Evolutionary conservation across 2,329 filamentous ascomycete species (phyloP).

Genomic region (Arthrinium puccinioides): DNA sequence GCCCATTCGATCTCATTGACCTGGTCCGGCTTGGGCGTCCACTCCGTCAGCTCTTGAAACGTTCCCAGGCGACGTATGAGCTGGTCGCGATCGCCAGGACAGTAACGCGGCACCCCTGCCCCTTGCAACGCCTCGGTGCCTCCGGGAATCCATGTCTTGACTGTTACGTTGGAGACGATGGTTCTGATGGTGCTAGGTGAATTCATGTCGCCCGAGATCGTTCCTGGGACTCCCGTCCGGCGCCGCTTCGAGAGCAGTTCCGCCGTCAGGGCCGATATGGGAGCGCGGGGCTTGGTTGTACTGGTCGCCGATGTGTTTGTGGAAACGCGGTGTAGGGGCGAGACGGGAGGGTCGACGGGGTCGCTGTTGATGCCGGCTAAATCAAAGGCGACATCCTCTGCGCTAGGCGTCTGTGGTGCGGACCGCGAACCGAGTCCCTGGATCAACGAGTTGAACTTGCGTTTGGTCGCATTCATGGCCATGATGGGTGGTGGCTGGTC

Average conservation of each 20-base stretch:
- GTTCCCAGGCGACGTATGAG: constrained; percentile 77
- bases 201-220: constrained; percentile 27
- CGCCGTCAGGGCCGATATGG: constrained; percentile 21
- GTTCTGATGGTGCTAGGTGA: constrained; percentile 14
- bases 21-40: constrained; percentile 83
- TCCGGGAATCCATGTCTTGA: constrained; percentile 31
- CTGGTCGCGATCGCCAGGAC: constrained; percentile 75
- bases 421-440: constrained; percentile 51
- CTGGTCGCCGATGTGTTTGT: constrained; percentile 5
- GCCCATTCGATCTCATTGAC: constrained; percentile 93
- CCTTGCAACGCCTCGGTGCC: not conserved
- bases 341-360: constrained; percentile 22
- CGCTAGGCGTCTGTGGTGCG: not conserved
- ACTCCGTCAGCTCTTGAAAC: constrained; percentile 85
- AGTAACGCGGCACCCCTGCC: constrained; percentile 58
- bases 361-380: no score
- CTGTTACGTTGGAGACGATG: constrained; percentile 31
- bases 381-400: no score
- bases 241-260: constrained; percentile 46
- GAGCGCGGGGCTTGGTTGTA: constrained; percentile 3
- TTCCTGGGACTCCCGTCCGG: constrained; percentile 37
- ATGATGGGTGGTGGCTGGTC: constrained; percentile 12
- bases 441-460: constrained; percentile 72
- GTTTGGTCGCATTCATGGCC: constrained; percentile 78
- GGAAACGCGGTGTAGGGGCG: constrained; percentile 6